phyloP scores from a whole-genome alignment of 176 grass and related monocot genomes.

The Bromus sterilis region DNA sequence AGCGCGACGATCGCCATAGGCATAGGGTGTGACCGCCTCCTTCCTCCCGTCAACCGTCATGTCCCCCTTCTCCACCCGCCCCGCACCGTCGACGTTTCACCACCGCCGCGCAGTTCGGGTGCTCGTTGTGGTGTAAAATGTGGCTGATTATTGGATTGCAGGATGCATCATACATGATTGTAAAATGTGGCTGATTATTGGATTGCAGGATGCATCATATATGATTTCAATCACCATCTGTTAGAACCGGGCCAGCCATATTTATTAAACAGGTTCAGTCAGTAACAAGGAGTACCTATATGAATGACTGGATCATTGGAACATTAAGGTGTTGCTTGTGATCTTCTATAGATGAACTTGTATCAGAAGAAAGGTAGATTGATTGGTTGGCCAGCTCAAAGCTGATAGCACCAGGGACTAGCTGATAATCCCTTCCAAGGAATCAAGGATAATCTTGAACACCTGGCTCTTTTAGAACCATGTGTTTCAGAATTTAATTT shows the following conservation, averaged over 20 bases:
- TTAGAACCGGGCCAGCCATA: no score
- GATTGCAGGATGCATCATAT: neutral
- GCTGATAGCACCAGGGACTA: constrained; percentile 13
- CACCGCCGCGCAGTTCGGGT: no score
- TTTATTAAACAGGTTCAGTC: no score
- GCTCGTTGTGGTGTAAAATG: no score
- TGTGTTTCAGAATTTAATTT: neutral
- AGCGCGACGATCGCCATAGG: neutral
- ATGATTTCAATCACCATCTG: neutral
- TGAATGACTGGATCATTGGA: neutral
- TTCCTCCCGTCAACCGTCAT: no score
- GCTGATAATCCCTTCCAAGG: neutral
- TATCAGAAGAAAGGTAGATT: constrained; percentile 10
- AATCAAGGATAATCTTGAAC: constrained; percentile 23
- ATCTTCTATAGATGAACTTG: constrained; percentile 3
- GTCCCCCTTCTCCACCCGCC: no score
- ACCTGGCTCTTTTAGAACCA: constrained; percentile 17
- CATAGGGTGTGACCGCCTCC: no score
- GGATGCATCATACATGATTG: neutral
- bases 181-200: constrained; percentile 1
- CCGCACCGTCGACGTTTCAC: no score
- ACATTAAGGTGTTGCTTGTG: neutral
- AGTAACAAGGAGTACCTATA: neutral
- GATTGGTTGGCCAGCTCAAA: constrained; percentile 26
- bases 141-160: neutral